phyloP scores from a whole-genome alignment of 2,329 filamentous ascomycete genomes.

The Rutstroemia sp. region DNA sequence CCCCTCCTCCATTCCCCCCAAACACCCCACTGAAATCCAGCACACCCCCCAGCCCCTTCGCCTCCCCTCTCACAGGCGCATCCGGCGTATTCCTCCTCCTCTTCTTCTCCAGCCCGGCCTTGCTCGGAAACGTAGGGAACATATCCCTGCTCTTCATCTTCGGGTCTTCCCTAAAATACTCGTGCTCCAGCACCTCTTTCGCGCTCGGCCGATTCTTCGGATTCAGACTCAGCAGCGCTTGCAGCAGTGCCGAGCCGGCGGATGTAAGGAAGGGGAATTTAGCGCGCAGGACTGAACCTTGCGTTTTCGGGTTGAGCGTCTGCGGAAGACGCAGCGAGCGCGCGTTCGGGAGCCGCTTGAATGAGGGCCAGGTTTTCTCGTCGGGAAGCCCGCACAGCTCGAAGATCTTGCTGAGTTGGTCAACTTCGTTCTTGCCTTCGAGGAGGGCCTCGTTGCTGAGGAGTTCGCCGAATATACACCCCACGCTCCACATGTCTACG shows the following conservation, averaged over 20 bases:
- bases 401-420: conserved; percentile 83
- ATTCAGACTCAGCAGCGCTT: conserved; percentile 64
- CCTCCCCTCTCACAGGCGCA: conserved; percentile 72
- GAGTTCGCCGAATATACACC: conserved; percentile 92
- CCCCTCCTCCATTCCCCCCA: conserved; percentile 54
- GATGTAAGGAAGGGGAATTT: conserved; percentile 76
- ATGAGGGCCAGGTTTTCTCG: conserved; percentile 76
- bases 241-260: conserved; percentile 64
- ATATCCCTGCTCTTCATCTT: conserved; percentile 83
- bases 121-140: conserved; percentile 96
- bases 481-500: conserved; percentile 93
- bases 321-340: conserved; percentile 65
- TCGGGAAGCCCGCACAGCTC: conserved; percentile 81
- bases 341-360: conserved; percentile 81
- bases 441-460: conserved; percentile 75
- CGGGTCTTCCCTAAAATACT: conserved; percentile 84
- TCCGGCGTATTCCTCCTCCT: conserved; percentile 67
- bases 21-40: conserved; percentile 68
- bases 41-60: conserved; percentile 26
- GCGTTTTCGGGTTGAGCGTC: conserved; percentile 32
- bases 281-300: conserved; percentile 55
- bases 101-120: conserved; percentile 83
- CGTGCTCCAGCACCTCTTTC: conserved; percentile 65
- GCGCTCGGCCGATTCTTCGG: conserved; percentile 66
- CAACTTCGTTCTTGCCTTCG: conserved; percentile 86